Base-by-base conservation (phyloP, 2,329 filamentous ascomycete genomes). In the Clathrospora elynae region DNA sequence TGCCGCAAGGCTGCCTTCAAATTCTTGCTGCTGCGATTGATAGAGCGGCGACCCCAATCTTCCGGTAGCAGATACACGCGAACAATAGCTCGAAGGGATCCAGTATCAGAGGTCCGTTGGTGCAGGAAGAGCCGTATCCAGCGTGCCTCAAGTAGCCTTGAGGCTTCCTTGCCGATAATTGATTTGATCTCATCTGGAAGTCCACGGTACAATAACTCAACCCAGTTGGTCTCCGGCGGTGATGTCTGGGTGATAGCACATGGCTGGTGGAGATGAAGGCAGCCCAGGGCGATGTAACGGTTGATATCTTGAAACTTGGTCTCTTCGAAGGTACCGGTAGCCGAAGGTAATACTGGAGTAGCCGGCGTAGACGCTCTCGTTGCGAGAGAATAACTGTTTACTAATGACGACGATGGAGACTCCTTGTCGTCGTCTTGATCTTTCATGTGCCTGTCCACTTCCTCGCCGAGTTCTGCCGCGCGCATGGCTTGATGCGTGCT, bases 31-130 rank as follows among this genome's bases (percentile, higher is more conserved):
- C 70, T 72, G 5, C 82, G 75, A 25, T 79, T 71, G n/a, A 87
- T 71, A 3, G 67, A 64, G 1, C 72, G 62, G 19, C 81, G 77
- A 2, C 78, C 76, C 22, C 82, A 73, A 66, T 91, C 87, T 51
- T 87, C 82, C 2, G 85, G 83, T 2, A 88, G 75, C 3, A 87
- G 54, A 55, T 85, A 84, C 1, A 88, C 72, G 14, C 85, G 76
- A 6, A 82, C 32, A 23, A 71, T 28, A 18, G 38, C 51, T 14
- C 13, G 24, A 10, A 11, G n/a, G 20, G 20, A n/a, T 5, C 6
- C 6, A 13, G 6, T 35, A 8, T 18, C 19, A n/a, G 24, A 9
- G 2, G 24, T 18, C 5, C 35, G 24, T 8, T 35, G 39, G 29
- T 58, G 49, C 8, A 54, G 35, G 30, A 66, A 64, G 1, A 65